Base-by-base conservation (phyloP, 75 land plant genomes). In the Ceratopteris richardii region DNA sequence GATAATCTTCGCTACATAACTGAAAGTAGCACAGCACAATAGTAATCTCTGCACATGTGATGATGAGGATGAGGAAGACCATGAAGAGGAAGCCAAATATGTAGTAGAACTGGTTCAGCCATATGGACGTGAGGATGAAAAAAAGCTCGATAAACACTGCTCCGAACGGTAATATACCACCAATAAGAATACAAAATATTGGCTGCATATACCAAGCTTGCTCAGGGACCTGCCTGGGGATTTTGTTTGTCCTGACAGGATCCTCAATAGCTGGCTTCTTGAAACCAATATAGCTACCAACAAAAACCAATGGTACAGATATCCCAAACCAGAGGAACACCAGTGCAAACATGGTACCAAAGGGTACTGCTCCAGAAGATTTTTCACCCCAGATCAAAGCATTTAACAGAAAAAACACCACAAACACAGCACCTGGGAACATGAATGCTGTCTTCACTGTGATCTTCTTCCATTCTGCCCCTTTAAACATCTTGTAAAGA, bases 41-140 rank as follows among this genome's bases (percentile, higher is more conserved):
- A 4, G 88, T 80, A 65, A 92, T 88, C 78, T 88, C 93, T 19
- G 84, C 97, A 52, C 97, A 92, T 11, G 86, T 84, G 63, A 92
- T 71, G 6, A 87, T 55, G 23, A 92, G 80, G 39, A 92, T 84
- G 44, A 87, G 21, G 63, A 92, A 87, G 57, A 82, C 93, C 54
- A 87, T 73, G 80, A 87, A 84, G 41, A 87, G 79, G 76, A 92
- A 92, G n/a, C 97, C 97, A 41, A 92, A 92, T 29, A 92, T 84
- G 80, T 87, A 92, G 61, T 92, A 92, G 77, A 92, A 92, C 61
- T 84, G 88, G 29, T 87, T 78, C 56, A 92, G 51, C 97, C 97
- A 92, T 44, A 92, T 80, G 10, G 88, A 84, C 2, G 93, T 82
- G 56, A 92, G 78, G 63, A 92, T 92, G 79, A 87, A 92, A 72